Evolutionary conservation across 345 rosid genomes (phyloP).

Genomic region (sweet orange (Citrus sinensis)): DVS_A1.0 CM039167.1:8669501-8670000

Average conservation of each 20-base stretch:
- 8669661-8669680: neutral
- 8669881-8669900: neutral
- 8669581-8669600: neutral
- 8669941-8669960: slow-evolving; percentile 26
- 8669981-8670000: slow-evolving; percentile 87
- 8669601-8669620: neutral
- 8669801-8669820: slow-evolving; percentile 64
- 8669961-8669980: slow-evolving; percentile 73
- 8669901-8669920: neutral
- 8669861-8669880: neutral
- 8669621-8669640: neutral
- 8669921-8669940: slow-evolving; percentile 1
- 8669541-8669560: neutral
- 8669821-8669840: slow-evolving; percentile 6
- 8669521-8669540: neutral
- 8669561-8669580: neutral
- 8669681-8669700: slow-evolving; percentile 3
- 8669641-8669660: neutral
- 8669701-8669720: slow-evolving; percentile 68
- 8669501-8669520: neutral
- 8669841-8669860: neutral
- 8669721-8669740: slow-evolving; percentile 58
- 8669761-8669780: slow-evolving; percentile 47
- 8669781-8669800: slow-evolving; percentile 62
- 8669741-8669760: slow-evolving; percentile 60